These are phyloP conservation scores for Talaromyces sp. DNA, from an alignment of 2,329 filamentous ascomycete genomes.

Conservation along the genomic window DNA sequence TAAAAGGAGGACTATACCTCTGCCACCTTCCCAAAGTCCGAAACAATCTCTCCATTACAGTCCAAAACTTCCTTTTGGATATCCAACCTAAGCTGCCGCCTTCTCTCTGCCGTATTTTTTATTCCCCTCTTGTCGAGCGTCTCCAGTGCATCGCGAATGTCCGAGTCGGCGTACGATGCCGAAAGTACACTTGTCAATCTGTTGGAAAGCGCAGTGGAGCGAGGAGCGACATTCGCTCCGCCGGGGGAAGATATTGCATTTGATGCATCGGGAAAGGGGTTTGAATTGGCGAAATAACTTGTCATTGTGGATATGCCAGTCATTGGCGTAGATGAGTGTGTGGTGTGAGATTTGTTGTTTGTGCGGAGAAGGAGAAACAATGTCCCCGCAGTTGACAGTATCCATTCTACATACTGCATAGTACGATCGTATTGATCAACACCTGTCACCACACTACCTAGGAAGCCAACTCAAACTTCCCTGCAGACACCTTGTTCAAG, in stretches of 20 bases:
- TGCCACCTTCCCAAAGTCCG: slow-evolving; percentile 83
- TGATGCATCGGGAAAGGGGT: slow-evolving; percentile 24
- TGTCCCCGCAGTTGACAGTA: slow-evolving; percentile 9
- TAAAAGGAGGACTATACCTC: slow-evolving; percentile 56
- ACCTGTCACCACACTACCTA: no score
- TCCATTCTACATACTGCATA: not conserved
- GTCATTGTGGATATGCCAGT: slow-evolving; percentile 27
- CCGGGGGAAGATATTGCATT: slow-evolving; percentile 25
- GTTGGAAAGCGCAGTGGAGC: slow-evolving; percentile 67
- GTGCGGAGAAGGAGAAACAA: slow-evolving; percentile 21
- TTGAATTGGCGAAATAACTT: slow-evolving; percentile 32
- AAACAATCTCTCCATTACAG: slow-evolving; percentile 83
- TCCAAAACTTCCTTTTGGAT: slow-evolving; percentile 90
- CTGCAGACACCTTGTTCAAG: no score
- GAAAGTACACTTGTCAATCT: slow-evolving; percentile 84
- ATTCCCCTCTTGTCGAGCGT: slow-evolving; percentile 71
- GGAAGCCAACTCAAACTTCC: no score
- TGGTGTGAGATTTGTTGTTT: slow-evolving; percentile 6
- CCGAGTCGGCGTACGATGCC: slow-evolving; percentile 85
- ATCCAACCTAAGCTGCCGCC: slow-evolving; percentile 75
- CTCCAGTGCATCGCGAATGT: slow-evolving; percentile 79
- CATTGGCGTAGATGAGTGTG: not conserved
- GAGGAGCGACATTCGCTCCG: slow-evolving; percentile 29
- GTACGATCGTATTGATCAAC: no score
- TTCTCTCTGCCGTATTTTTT: slow-evolving; percentile 71